Evolutionary conservation across 176 grass and related monocot genomes (phyloP), one percentile per base, ranked within the genome.

Genomic region (Dactylis glomerata): DNA sequence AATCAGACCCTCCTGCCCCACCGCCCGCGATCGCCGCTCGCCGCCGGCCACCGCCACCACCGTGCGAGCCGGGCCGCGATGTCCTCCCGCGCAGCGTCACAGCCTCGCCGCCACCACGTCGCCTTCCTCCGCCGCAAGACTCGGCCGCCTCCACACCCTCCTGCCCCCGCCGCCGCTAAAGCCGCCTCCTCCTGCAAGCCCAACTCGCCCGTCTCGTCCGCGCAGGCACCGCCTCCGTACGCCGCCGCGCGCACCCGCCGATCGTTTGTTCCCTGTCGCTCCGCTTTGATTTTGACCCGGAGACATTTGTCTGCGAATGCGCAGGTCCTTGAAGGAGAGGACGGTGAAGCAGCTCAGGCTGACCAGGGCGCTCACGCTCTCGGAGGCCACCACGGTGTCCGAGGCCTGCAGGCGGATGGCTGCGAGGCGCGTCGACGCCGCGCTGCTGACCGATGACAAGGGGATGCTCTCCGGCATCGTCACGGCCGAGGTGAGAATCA

Each of bases 401-500:
- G 92, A 95, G 41, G 89, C 85, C 34, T 95, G 92, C 85, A 62
- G 86, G 31, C 88, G 84, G 81, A 98, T 98, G 91, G 87, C 95
- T 33, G 22, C 82, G 14, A 91, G 81, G 79, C 88, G 85, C 9
- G 85, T 88, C 14, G 92, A 98, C 72, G 83, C 92, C 10, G 95
- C 89, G 28, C 88, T 98, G 55, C 80, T 98, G n/a, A 95, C 91
- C 22, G 89, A 92, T 45, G 62, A 89, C 8, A 86, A 73, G 24
- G 91, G 92, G 58, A 84, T 93, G 83, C 95, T 95, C 79, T 95
- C 89, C 16, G 92, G 92, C 36, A 95, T 95, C 74, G 15, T 93
- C 74, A 98, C 92, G 0, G 85, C 89, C 19, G 89, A 98, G 91
- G 92, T 98, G 32, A 47, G 68, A 69, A 46, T 12, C 10, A 31